Evolutionary conservation across 805 yeast genomes (phyloP).

Genomic region (Spathaspora passalidarum): DNA sequence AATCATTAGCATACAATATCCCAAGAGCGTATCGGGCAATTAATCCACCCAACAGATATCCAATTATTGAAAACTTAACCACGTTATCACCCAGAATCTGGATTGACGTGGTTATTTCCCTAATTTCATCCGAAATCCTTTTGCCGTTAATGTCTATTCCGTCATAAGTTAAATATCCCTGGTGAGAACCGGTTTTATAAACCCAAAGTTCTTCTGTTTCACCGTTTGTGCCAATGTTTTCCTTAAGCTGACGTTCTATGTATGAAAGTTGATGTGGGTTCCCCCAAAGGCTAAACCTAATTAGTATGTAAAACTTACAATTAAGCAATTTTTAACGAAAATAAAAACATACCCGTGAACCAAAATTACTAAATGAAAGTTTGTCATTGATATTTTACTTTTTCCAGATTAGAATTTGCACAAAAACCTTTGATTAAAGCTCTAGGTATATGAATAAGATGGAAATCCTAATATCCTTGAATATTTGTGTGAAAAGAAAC

Average conservation of each 20-base stretch:
- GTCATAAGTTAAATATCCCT: conserved; percentile 78
- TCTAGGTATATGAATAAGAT: too few species aligned
- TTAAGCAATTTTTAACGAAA: conserved; percentile 4
- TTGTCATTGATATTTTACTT: conserved; percentile 15
- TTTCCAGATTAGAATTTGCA: too few species aligned
- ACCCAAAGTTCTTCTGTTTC: conserved; percentile 31
- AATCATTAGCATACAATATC: conserved; percentile 49
- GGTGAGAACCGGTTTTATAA: conserved; percentile 56
- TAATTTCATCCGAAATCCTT: conserved; percentile 67
- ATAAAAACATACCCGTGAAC: conserved; percentile 64
- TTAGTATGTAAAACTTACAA: conserved; percentile 2
- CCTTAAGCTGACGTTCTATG: conserved; percentile 46
- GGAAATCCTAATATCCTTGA: too few species aligned
- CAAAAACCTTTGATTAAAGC: too few species aligned
- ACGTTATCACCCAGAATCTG: conserved; percentile 16
- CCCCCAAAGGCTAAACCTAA: conserved; percentile 60
- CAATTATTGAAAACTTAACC: conserved; percentile 35
- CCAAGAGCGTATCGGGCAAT: conserved; percentile 41
- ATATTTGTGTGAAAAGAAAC: too few species aligned
- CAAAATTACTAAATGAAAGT: conserved; percentile 63
- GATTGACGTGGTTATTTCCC: conserved; percentile 15
- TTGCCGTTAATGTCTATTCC: conserved; percentile 85
- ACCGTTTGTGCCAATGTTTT: conserved; percentile 14
- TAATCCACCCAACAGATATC: conserved; percentile 43
- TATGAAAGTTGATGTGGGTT: conserved; percentile 64